Evolutionary conservation across 192 early-diverging fungal genomes (phyloP).

Genomic region (Coemansia sp.): DNA sequence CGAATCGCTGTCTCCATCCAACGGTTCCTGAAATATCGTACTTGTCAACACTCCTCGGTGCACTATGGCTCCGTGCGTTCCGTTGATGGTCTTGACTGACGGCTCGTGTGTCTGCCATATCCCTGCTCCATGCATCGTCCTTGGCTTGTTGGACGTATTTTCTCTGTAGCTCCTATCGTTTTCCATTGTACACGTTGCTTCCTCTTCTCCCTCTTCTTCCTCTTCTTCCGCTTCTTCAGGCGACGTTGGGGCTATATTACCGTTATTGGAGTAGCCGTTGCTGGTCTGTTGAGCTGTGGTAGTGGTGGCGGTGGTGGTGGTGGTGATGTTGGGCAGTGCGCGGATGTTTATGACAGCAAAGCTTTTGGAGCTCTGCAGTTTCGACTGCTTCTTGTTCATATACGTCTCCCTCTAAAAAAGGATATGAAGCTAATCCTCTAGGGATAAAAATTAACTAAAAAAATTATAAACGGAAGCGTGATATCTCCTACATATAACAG

Average conservation of each 20-base stretch:
- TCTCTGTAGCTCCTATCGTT: background rate
- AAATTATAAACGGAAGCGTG: too few species aligned
- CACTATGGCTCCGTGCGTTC: background rate
- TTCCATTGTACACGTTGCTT: background rate
- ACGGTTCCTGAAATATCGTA: background rate
- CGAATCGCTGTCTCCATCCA: background rate
- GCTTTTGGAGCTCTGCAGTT: background rate
- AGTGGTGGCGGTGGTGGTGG: too few species aligned
- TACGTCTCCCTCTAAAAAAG: too few species aligned
- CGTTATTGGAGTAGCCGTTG: too few species aligned
- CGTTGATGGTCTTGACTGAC: background rate
- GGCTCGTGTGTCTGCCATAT: background rate
- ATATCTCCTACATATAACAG: too few species aligned
- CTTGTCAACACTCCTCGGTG: background rate
- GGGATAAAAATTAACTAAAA: too few species aligned
- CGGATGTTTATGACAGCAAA: slow-evolving; percentile 43
- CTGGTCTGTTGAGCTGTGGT: too few species aligned
- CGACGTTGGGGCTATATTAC: background rate
- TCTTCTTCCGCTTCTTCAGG: too few species aligned
- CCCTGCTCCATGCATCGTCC: background rate
- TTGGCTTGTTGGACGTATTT: background rate
- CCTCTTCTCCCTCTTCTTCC: background rate
- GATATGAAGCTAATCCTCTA: too few species aligned
- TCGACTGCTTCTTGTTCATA: background rate
- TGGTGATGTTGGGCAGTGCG: too few species aligned